phyloP scores from a whole-genome alignment of 257 asterid genomes.

The Solanum piurae region DNA sequence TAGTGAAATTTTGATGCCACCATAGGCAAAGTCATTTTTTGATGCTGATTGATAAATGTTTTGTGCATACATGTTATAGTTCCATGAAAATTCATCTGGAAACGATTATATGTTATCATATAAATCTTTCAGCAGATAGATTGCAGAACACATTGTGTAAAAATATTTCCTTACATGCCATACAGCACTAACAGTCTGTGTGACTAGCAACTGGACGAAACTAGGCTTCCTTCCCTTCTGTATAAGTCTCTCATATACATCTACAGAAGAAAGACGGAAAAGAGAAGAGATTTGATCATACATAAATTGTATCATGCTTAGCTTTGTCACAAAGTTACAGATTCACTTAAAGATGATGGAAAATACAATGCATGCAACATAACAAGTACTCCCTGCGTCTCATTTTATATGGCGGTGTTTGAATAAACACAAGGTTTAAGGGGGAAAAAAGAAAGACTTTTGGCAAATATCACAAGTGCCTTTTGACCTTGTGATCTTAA shows the following conservation, averaged over 20 bases:
- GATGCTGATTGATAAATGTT: neutral
- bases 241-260: slow-evolving; percentile 77
- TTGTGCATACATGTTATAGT: neutral
- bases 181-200: slow-evolving; percentile 94
- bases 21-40: neutral
- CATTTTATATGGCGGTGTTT: neutral
- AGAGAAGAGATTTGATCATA: neutral
- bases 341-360: neutral
- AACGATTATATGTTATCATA: neutral
- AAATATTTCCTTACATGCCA: slow-evolving; percentile 70
- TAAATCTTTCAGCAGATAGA: neutral
- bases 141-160: neutral
- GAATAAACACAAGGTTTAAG: neutral
- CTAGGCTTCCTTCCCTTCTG: slow-evolving; percentile 76
- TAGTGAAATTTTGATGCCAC: neutral
- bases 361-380: neutral
- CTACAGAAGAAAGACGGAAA: slow-evolving; percentile 6
- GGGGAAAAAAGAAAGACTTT: neutral
- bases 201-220: slow-evolving; percentile 83
- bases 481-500: neutral
- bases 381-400: neutral
- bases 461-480: neutral
- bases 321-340: neutral
- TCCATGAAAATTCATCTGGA: neutral
- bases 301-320: neutral